These are phyloP conservation scores for Nasturtium officinale DNA, from an alignment of 345 rosid genomes.

Conservation along the genomic window DNA sequence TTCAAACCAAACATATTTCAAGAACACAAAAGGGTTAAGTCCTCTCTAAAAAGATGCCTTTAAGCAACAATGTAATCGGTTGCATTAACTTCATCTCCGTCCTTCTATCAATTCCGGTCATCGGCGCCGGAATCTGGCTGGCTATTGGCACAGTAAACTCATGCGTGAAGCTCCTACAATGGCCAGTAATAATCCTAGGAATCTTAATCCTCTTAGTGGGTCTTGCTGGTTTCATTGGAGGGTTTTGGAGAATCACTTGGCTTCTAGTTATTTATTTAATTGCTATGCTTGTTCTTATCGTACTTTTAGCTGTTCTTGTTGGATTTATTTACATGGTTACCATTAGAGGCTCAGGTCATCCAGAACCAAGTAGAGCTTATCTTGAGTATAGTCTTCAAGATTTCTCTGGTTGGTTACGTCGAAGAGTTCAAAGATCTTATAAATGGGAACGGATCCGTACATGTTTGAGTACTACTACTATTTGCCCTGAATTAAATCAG, in stretches of 20 bases:
- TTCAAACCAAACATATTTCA: constrained; percentile 25
- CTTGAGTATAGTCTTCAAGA: constrained; percentile 78
- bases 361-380: constrained; percentile 73
- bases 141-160: constrained; percentile 74
- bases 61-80: constrained; percentile 80
- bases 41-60: constrained; percentile 55
- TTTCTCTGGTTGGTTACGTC: constrained; percentile 74
- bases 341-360: constrained; percentile 72
- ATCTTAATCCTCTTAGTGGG: constrained; percentile 66
- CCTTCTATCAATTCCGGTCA: constrained; percentile 81
- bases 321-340: constrained; percentile 84
- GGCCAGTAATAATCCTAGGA: constrained; percentile 91
- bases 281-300: constrained; percentile 73
- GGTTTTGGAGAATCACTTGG: constrained; percentile 82
- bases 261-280: constrained; percentile 73
- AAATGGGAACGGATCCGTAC: constrained; percentile 81
- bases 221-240: constrained; percentile 80
- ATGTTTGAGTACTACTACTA: constrained; percentile 64
- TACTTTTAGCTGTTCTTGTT: constrained; percentile 61
- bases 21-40: constrained; percentile 8
- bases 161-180: constrained; percentile 80
- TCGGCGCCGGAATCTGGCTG: constrained; percentile 93
- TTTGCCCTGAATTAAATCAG: constrained; percentile 83
- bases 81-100: constrained; percentile 83
- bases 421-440: constrained; percentile 65